Percentiles rank a stretch among this genome's conserved stretches.
These are phyloP conservation scores for Fusarium xylarioides DNA, from an alignment of 2,329 filamentous ascomycete species.

Conservation along the genomic window DNA sequence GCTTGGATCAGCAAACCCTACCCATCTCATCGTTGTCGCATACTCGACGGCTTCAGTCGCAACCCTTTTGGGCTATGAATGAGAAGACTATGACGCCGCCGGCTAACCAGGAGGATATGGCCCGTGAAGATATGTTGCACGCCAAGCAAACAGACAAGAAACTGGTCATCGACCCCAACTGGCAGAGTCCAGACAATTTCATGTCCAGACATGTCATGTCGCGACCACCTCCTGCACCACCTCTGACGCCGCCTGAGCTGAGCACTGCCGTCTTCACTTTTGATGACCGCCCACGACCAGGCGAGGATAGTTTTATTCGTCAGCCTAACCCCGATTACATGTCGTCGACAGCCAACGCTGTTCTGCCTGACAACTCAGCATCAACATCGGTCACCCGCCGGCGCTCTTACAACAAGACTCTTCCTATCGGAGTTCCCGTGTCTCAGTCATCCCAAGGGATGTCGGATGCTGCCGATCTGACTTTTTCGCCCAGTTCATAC, in stretches of 20 bases:
- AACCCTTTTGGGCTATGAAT: conserved; percentile 39
- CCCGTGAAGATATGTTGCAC: conserved; percentile 7
- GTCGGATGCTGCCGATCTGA: conserved; percentile 41
- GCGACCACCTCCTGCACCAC: conserved; percentile 56
- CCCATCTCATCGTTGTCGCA: conserved; percentile 27
- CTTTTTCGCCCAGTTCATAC: conserved; percentile 59
- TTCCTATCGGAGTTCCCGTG: conserved; percentile 49
- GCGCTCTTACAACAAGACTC: conserved; percentile 55
- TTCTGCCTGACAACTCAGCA: conserved; percentile 40
- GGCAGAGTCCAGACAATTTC: conserved; percentile 39
- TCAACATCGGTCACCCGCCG: conserved; percentile 49
- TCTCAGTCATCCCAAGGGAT: conserved; percentile 36
- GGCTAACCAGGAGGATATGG: conserved; percentile 8
- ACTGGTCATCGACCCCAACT: conserved; percentile 41
- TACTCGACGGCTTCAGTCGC: conserved; percentile 29
- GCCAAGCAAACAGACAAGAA: conserved; percentile 24
- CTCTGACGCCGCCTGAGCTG: conserved; percentile 59
- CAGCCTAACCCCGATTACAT: conserved; percentile 62
- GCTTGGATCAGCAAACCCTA: conserved; percentile 36
- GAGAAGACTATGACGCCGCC: conserved; percentile 35
- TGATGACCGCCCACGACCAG: conserved; percentile 47
- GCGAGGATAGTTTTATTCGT: conserved; percentile 53
- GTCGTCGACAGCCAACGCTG: conserved; percentile 47
- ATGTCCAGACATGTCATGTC: conserved; percentile 46
- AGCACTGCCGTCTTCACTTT: conserved; percentile 55